phyloP scores from a whole-genome alignment of 805 yeast genomes.

The Lipomyces chichibuensis region DNA sequence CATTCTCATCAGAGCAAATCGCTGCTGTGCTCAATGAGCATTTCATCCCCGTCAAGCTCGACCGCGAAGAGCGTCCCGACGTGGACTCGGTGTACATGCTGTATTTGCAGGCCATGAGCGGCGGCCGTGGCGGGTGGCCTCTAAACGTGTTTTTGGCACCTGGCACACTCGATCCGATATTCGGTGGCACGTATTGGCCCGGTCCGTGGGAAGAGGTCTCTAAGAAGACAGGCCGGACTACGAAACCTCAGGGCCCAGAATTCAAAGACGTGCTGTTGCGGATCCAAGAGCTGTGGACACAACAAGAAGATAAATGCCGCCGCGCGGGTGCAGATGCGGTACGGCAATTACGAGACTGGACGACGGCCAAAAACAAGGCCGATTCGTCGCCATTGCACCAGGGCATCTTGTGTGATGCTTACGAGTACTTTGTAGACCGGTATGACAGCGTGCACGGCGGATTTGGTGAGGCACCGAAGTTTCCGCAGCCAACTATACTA shows the following conservation, averaged over 20 bases:
- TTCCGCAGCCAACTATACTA: conserved; percentile 43
- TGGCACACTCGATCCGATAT: conserved; percentile 43
- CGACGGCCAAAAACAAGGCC: conserved; percentile 26
- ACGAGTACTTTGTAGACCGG: conserved; percentile 38
- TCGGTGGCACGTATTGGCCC: conserved; percentile 48
- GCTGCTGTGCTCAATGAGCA: conserved; percentile 42
- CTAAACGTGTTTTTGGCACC: conserved; percentile 47
- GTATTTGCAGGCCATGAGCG: conserved; percentile 44
- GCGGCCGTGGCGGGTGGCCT: conserved; percentile 48
- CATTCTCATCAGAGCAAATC: conserved; percentile 39
- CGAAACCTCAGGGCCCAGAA: conserved; percentile 30
- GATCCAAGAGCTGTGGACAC: conserved; percentile 42
- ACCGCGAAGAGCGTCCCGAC: conserved; percentile 49
- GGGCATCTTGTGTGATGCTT: conserved; percentile 33
- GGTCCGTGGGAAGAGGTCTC: conserved; percentile 41
- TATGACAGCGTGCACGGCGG: conserved; percentile 44
- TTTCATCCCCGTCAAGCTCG: conserved; percentile 47
- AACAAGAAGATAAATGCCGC: conserved; percentile 39
- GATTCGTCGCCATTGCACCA: conserved; percentile 22
- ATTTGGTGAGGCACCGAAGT: conserved; percentile 46
- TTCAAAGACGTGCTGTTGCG: conserved; percentile 42
- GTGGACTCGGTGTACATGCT: conserved; percentile 47
- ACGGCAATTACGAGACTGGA: conserved; percentile 36
- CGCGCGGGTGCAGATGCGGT: conserved; percentile 39
- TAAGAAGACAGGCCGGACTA: conserved; percentile 22